A percentile compares a stretch with the other conserved stretches of the same genome.
Conservation (phyloP, 768 basidiomycete genomes). For the Phylloporus sp. region DNA sequence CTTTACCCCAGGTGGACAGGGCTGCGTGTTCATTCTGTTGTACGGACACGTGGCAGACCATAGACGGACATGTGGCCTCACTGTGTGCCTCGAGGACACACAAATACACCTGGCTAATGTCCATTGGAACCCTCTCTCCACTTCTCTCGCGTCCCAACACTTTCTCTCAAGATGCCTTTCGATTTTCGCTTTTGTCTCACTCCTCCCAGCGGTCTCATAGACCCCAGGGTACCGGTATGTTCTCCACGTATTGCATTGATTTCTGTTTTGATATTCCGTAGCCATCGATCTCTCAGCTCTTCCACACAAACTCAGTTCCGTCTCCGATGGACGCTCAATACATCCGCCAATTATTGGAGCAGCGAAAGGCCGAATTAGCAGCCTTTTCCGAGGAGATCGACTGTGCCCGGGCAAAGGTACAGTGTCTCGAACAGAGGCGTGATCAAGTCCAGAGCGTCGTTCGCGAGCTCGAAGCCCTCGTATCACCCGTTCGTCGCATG, state of each 20-base stretch:
- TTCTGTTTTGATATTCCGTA: background rate
- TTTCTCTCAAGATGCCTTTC: background rate
- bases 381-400: conserved; percentile 18
- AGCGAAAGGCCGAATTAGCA: conserved; percentile 14
- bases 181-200: too few species aligned
- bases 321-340: conserved; percentile 19
- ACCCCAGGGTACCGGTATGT: conserved; percentile 24
- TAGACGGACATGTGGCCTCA: background rate
- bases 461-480: conserved; percentile 24
- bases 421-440: conserved; percentile 15
- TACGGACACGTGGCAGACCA: background rate
- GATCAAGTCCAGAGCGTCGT: conserved; percentile 11
- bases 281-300: conserved; percentile 28
- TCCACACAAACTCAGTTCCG: conserved; percentile 26
- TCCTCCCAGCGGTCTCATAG: background rate
- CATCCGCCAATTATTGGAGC: conserved; percentile 14
- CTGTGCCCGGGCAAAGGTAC: conserved; percentile 19
- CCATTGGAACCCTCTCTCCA: too few species aligned
- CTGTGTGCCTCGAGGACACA: background rate
- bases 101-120: background rate
- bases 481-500: conserved; percentile 30
- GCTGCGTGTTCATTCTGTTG: too few species aligned
- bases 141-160: too few species aligned
- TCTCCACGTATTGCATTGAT: background rate
- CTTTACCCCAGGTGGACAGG: too few species aligned